Evolutionary conservation across 495 filamentous ascomycete species (phyloP).

Genomic region (Haplographium delicatum): DNA sequence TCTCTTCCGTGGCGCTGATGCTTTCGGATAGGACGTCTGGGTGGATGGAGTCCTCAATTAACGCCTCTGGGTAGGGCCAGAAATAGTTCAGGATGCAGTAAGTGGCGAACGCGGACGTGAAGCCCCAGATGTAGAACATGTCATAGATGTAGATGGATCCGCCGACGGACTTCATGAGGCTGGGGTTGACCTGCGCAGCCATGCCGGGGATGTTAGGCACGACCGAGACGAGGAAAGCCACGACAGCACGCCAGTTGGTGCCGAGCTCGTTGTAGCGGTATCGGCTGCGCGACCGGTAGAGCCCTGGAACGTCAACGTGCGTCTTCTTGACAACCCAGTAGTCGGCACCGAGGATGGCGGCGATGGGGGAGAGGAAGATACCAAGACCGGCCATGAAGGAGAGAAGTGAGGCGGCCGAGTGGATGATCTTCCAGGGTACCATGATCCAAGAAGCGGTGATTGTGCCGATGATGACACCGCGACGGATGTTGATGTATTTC

Average conservation of each 20-base stretch:
- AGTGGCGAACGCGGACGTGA: slow-evolving; percentile 32
- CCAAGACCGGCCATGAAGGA: slow-evolving; percentile 50
- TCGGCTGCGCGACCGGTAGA: slow-evolving; percentile 34
- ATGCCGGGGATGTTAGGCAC: slow-evolving; percentile 36
- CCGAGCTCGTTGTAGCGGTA: slow-evolving; percentile 30
- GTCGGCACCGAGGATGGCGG: slow-evolving; percentile 43
- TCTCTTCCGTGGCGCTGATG: background rate
- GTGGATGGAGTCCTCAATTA: slow-evolving; percentile 24
- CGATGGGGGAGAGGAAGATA: slow-evolving; percentile 43
- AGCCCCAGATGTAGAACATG: slow-evolving; percentile 38
- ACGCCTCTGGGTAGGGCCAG: slow-evolving; percentile 32
- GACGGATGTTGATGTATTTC: slow-evolving; percentile 53
- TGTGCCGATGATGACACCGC: slow-evolving; percentile 57
- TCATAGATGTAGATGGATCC: slow-evolving; percentile 29
- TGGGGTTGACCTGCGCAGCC: slow-evolving; percentile 29
- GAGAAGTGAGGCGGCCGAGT: slow-evolving; percentile 50
- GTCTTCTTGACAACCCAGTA: slow-evolving; percentile 43
- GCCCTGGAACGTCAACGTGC: slow-evolving; percentile 38
- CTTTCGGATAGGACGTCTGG: slow-evolving; percentile 6
- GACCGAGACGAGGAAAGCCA: slow-evolving; percentile 36
- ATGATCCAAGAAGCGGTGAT: slow-evolving; percentile 52
- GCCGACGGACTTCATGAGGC: slow-evolving; percentile 45
- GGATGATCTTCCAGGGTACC: slow-evolving; percentile 61
- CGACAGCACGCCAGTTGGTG: slow-evolving; percentile 38
- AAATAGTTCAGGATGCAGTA: slow-evolving; percentile 30